phyloP scores from a whole-genome alignment of 805 yeast species.

The Blastobotrys terrestris region DNA sequence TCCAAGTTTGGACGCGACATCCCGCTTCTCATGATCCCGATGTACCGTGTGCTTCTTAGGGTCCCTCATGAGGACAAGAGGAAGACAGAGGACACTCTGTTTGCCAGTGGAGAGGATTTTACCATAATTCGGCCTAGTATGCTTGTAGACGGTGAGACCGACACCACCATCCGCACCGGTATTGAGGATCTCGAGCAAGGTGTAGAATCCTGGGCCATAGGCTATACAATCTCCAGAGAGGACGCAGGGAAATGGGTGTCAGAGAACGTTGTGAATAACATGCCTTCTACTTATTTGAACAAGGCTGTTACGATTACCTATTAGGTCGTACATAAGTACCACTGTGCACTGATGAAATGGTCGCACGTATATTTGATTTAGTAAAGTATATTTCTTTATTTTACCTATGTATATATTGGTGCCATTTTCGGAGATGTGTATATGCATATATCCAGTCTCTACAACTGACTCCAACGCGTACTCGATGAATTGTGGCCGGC shows the following conservation, averaged over 20 bases:
- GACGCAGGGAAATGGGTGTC: not conserved
- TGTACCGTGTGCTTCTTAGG: not conserved
- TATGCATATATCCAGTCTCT: no score
- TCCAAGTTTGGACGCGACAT: not conserved
- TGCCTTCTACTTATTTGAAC: not conserved
- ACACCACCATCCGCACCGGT: not conserved
- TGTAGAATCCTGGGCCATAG: not conserved
- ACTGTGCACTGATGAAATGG: not conserved
- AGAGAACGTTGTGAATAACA: not conserved
- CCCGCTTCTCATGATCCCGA: not conserved
- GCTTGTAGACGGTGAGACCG: not conserved
- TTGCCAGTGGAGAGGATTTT: not conserved
- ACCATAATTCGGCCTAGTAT: not conserved
- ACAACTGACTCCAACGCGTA: no score
- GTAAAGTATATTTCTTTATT: no score
- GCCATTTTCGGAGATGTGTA: no score
- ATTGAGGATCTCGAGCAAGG: not conserved
- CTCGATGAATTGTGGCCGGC: no score
- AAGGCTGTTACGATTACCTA: not conserved
- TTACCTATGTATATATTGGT: no score
- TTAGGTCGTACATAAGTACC: not conserved
- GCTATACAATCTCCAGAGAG: not conserved
- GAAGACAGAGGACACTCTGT: not conserved
- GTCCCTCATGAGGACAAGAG: not conserved
- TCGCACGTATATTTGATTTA: no score